Evolutionary conservation across 257 asterid species (phyloP).

Genomic region (Solanum peruvianum): DNA sequence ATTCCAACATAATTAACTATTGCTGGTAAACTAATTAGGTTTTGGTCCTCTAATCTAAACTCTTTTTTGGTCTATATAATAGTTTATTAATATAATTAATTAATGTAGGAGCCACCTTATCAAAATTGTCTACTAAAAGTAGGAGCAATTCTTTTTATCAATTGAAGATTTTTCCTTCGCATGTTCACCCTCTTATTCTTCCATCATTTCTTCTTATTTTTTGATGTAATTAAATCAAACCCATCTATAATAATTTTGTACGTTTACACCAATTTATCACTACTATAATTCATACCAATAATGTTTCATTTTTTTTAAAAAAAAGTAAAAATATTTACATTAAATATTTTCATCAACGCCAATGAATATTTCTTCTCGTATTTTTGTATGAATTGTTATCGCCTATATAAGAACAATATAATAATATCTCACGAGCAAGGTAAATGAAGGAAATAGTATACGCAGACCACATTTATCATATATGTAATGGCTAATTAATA

Average conservation of each 20-base stretch:
- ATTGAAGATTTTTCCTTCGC: not conserved
- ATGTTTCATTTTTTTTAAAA: not conserved
- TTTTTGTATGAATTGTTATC: not conserved
- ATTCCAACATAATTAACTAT: not conserved
- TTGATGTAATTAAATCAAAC: not conserved
- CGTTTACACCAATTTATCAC: not conserved
- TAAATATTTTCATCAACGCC: not conserved
- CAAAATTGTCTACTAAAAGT: not conserved
- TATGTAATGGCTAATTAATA: not conserved
- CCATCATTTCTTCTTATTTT: not conserved
- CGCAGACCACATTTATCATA: not conserved
- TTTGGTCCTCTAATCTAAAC: not conserved
- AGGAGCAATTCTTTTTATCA: not conserved
- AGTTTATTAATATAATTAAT: not conserved
- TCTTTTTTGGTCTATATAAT: not conserved
- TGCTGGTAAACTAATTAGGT: not conserved
- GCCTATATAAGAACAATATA: not conserved
- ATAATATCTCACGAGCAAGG: not conserved
- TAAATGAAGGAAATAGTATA: no score
- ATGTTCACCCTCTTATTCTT: not conserved
- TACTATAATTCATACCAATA: not conserved
- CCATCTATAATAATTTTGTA: not conserved
- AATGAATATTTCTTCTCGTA: not conserved
- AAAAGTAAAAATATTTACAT: not conserved
- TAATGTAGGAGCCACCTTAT: not conserved